These are phyloP conservation scores for Aquilaria yunnanensis DNA, from an alignment of 345 rosid species.

Conservation along the genomic window DNA sequence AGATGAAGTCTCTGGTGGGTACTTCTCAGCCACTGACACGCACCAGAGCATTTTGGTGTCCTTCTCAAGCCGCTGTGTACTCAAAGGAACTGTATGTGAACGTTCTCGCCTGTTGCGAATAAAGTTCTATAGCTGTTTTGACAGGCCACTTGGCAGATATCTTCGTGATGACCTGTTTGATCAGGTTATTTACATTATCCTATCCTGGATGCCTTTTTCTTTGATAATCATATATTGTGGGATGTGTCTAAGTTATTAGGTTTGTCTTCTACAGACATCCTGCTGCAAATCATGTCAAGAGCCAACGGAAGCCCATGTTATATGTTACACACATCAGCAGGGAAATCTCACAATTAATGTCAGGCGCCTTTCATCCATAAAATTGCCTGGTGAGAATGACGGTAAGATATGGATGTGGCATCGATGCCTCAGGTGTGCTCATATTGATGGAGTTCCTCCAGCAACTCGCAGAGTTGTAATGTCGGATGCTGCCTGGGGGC, in stretches of 20 bases:
- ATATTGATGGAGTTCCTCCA: constrained; percentile 85
- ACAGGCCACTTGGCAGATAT: constrained; percentile 94
- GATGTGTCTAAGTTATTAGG: constrained; percentile 8
- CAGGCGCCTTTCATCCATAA: constrained; percentile 52
- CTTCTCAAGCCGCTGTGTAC: constrained; percentile 79
- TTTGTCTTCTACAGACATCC: constrained; percentile 36
- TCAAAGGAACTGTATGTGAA: constrained; percentile 86
- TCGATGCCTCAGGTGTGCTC: constrained; percentile 88
- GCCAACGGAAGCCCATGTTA: constrained; percentile 82
- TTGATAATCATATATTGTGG: neutral
- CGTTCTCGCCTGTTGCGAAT: constrained; percentile 85
- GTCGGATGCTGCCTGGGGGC: constrained; percentile 99
- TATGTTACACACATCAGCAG: constrained; percentile 91
- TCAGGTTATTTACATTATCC: constrained; percentile 41
- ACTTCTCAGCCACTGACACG: constrained; percentile 70
- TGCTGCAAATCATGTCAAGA: constrained; percentile 68
- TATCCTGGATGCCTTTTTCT: neutral
- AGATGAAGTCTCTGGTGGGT: constrained; percentile 56
- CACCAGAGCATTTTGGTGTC: constrained; percentile 91
- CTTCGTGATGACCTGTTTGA: constrained; percentile 78
- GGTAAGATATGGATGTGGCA: constrained; percentile 99
- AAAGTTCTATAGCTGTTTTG: constrained; percentile 91
- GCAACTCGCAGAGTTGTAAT: constrained; percentile 91
- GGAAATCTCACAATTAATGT: constrained; percentile 97
- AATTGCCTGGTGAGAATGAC: constrained; percentile 85